phyloP scores from a whole-genome alignment of 2,329 filamentous ascomycete species.

The Fusarium nurragi region DNA sequence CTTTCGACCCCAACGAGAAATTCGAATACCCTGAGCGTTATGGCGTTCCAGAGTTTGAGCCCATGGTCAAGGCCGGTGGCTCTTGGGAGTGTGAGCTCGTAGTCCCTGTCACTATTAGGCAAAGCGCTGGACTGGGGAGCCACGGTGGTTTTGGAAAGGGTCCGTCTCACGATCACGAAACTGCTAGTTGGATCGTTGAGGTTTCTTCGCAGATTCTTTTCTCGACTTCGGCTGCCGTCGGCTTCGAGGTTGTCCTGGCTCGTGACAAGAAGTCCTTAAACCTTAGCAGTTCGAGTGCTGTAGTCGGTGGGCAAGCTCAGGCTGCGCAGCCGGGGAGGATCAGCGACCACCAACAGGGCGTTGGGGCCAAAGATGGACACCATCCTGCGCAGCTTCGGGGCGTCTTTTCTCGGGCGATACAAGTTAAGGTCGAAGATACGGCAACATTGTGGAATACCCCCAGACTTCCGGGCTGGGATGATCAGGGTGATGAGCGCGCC shows the following conservation, averaged over 20 bases:
- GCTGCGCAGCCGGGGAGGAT: constrained; percentile 75
- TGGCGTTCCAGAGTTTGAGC: constrained; percentile 90
- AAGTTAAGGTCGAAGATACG: constrained; percentile 85
- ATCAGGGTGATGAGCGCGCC: constrained; percentile 49
- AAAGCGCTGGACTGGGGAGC: constrained; percentile 63
- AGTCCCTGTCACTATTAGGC: constrained; percentile 81
- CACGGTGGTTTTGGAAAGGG: constrained; percentile 58
- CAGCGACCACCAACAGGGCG: constrained; percentile 77
- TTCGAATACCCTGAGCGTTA: constrained; percentile 74
- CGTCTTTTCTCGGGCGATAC: constrained; percentile 84
- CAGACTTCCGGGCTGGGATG: constrained; percentile 73
- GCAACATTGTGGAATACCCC: constrained; percentile 93
- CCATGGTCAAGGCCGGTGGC: constrained; percentile 93
- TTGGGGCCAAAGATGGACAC: constrained; percentile 64
- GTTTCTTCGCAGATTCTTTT: constrained; percentile 94
- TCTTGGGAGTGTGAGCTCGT: constrained; percentile 82
- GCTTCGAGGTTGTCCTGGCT: constrained; percentile 86
- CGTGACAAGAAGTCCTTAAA: constrained; percentile 86
- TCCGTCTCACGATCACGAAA: constrained; percentile 60
- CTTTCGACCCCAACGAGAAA: constrained; percentile 84
- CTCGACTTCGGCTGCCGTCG: constrained; percentile 85
- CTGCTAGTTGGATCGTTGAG: constrained; percentile 88
- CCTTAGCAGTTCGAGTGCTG: constrained; percentile 62
- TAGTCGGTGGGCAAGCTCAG: constrained; percentile 57
- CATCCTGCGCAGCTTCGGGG: constrained; percentile 74